Base-by-base conservation (phyloP, 352 stramenopile genomes). In the Globisporangium nunn region DNA sequence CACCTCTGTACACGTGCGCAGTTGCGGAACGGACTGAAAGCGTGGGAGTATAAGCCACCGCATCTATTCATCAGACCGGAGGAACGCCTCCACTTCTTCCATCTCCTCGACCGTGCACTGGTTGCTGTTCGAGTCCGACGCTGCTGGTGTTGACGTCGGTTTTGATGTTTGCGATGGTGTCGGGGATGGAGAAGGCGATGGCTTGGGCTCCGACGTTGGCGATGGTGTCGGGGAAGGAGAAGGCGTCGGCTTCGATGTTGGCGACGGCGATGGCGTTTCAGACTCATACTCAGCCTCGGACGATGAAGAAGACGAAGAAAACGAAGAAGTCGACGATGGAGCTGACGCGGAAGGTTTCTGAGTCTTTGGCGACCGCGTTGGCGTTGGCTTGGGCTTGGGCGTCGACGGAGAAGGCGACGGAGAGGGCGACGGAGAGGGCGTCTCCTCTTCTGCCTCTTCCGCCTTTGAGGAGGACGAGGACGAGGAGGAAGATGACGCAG, bases 81-180 rank as follows among this genome's bases (percentile, higher is more conserved):
- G 50, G 35, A 63, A 63, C 4, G 50, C 57, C 29, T 63, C 57
- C 5, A 63, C 57, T 17, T 63, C 57, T 11, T 23, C 50, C 57
- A 63, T 63, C 14, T 63, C 57, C 40, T 57, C 57, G 17, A 33
- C 50, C n/a, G 57, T 63, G 57, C 57, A 63, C 57, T 53, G 57
- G 37, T 41, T 18, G 40, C 46, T 50, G 35, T 52, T 63, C n/a
- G 48, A 56, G 29, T 37, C 43, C 7, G 50, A 44, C 17, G 57
- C 33, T 40, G 28, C 2, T 17, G 57, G 44, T 15, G 50, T 30
- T 10, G 39, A 30, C 15, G 51, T 37, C 14, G 51, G 37, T 23
- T n/a, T 15, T 11, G 31, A 45, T 18, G 51, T 14, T 17, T 31
- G 35, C 1, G 18, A 12, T 6, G 44, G 11, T 33, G 31, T n/a